Percentiles rank a stretch among this genome's conserved stretches.
Conservation (phyloP, 257 asterid species). For the Rubia yunnanensis region DNA sequence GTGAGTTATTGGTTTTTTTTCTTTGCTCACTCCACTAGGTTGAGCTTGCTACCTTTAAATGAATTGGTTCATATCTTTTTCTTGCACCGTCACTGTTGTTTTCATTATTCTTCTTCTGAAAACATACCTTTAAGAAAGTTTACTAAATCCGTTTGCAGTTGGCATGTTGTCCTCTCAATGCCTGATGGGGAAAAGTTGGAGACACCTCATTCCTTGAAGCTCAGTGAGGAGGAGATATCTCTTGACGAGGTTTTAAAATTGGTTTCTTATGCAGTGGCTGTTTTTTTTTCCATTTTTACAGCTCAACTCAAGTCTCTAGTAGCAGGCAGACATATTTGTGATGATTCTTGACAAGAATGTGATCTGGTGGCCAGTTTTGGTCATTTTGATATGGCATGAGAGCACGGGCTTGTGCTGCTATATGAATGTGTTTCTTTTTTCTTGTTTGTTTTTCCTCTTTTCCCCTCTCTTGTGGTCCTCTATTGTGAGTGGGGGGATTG, state of each 20-base stretch:
- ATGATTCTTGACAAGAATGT: neutral
- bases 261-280: neutral
- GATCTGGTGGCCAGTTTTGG: neutral
- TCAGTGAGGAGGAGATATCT: conserved; percentile 55
- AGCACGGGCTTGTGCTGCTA: neutral
- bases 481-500: neutral
- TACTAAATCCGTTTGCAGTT: conserved; percentile 40
- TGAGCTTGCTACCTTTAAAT: conserved; percentile 5
- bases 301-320: neutral
- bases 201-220: conserved; percentile 65
- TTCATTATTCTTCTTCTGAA: neutral
- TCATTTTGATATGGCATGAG: neutral
- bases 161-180: conserved; percentile 79
- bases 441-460: too few species aligned
- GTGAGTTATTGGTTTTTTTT: conserved; percentile 21
- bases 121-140: conserved; percentile 17
- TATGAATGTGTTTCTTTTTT: neutral
- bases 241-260: conserved; percentile 63
- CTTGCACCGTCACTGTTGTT: neutral
- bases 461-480: neutral
- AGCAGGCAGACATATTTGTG: neutral
- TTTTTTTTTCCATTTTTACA: neutral
- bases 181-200: conserved; percentile 73
- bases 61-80: neutral
- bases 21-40: conserved; percentile 12